These are phyloP conservation scores for Phylloporus sp. DNA, from an alignment of 768 basidiomycete genomes.

Conservation along the genomic window DNA sequence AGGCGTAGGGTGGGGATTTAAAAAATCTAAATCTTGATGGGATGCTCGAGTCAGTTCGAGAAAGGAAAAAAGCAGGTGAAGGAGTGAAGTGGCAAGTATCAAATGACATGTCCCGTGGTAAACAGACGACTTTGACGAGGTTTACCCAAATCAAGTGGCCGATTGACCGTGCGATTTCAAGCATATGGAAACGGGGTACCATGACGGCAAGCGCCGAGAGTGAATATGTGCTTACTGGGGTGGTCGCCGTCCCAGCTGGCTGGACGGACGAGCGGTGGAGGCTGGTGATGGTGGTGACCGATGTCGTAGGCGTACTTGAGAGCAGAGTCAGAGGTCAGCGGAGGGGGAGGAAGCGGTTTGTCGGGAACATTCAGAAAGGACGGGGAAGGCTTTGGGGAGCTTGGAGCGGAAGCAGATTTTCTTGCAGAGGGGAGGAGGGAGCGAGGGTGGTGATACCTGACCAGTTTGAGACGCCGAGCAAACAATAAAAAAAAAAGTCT, in stretches of 20 bases:
- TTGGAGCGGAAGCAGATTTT: constrained; percentile 25
- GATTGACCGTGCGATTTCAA: constrained; percentile 7
- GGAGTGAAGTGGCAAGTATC: constrained; percentile 12
- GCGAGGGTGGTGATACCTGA: constrained; percentile 23
- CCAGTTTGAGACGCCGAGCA: not conserved
- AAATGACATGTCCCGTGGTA: constrained; percentile 20
- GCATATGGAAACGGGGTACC: constrained; percentile 16
- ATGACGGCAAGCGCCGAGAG: constrained; percentile 7
- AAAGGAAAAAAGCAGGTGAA: constrained; percentile 14
- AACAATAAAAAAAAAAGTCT: not conserved
- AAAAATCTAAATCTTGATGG: constrained; percentile 26
- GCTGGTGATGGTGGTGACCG: constrained; percentile 25
- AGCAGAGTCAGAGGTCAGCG: constrained; percentile 24
- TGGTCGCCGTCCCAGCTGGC: constrained; percentile 22
- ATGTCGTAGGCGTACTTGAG: constrained; percentile 22
- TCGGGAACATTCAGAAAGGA: constrained; percentile 21
- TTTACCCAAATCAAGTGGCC: constrained; percentile 5
- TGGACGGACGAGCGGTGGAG: constrained; percentile 8
- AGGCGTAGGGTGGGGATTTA: constrained; percentile 30
- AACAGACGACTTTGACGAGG: constrained; percentile 17
- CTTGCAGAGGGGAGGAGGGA: constrained; percentile 21
- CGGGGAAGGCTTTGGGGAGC: constrained; percentile 14
- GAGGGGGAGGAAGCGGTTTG: constrained; percentile 40
- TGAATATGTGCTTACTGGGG: constrained; percentile 19
- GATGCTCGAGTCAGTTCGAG: constrained; percentile 18